These are phyloP conservation scores for Crinitomyces ghanaensis DNA, from an alignment of 805 yeast genomes.

Conservation along the genomic window DNA sequence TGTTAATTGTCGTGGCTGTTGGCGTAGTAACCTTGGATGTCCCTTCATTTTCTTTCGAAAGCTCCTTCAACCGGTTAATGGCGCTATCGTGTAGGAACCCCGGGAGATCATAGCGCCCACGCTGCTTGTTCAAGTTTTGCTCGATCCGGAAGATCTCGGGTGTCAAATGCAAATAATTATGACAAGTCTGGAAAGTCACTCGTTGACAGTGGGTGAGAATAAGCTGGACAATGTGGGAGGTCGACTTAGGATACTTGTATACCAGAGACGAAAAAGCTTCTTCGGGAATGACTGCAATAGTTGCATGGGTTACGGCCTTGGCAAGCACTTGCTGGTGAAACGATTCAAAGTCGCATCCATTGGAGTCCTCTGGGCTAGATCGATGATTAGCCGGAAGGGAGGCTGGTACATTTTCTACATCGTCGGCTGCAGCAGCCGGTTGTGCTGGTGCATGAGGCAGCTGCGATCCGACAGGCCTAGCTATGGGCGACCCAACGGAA, in stretches of 20 bases:
- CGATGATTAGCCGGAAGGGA: not conserved
- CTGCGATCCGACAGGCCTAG: not conserved
- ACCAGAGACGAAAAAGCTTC: constrained; percentile 67
- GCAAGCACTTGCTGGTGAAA: constrained; percentile 42
- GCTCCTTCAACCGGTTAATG: constrained; percentile 31
- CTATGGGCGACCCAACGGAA: not conserved
- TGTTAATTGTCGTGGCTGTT: too few species aligned
- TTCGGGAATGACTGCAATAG: constrained; percentile 86
- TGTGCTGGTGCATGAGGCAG: not conserved
- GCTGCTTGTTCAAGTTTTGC: constrained; percentile 38
- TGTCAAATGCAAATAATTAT: constrained; percentile 75
- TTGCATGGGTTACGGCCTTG: constrained; percentile 60
- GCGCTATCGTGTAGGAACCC: constrained; percentile 49
- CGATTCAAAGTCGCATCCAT: constrained; percentile 8
- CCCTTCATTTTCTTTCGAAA: constrained; percentile 13
- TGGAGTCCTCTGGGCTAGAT: not conserved
- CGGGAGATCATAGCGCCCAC: constrained; percentile 48
- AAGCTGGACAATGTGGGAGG: constrained; percentile 91
- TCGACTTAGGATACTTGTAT: constrained; percentile 69
- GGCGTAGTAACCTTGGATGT: too few species aligned
- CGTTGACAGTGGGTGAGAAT: constrained; percentile 75
- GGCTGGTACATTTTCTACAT: too few species aligned
- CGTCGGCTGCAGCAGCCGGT: too few species aligned
- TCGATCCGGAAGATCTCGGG: constrained; percentile 73
- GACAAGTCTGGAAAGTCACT: constrained; percentile 86